Conservation (phyloP, 2,329 filamentous ascomycete species). For the Neonectria ditissima region DNA sequence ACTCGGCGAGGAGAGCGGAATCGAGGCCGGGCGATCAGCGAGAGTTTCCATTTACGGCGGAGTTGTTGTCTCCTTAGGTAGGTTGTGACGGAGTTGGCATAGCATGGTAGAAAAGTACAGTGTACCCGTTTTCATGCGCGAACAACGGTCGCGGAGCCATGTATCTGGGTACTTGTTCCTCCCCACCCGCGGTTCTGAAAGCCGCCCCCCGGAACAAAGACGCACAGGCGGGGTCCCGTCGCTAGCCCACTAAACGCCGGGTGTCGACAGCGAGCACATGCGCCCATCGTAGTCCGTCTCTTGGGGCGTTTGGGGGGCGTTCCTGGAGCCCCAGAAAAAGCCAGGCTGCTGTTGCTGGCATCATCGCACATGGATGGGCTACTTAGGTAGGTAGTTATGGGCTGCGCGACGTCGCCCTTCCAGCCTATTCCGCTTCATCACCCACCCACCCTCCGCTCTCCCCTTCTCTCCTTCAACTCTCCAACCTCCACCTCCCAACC, state of each 20-base stretch:
- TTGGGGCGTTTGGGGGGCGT: constrained; percentile 6
- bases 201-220: neutral
- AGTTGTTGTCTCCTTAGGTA: neutral
- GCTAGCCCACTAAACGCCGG: constrained; percentile 12
- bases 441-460: constrained; percentile 14
- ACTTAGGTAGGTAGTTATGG: too few species aligned
- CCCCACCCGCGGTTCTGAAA: constrained; percentile 13
- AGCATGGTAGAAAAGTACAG: neutral
- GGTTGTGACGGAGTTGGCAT: constrained; percentile 11
- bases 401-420: constrained; percentile 14
- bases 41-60: constrained; percentile 7
- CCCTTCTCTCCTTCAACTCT: constrained; percentile 15
- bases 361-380: constrained; percentile 37
- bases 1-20: neutral
- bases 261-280: constrained; percentile 15
- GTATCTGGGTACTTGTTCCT: neutral
- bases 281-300: constrained; percentile 4
- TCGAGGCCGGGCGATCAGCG: neutral
- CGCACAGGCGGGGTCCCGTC: constrained; percentile 24
- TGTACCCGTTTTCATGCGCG: neutral
- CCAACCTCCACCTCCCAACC: constrained; percentile 13
- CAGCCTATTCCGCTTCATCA: constrained; percentile 5
- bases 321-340: constrained; percentile 13
- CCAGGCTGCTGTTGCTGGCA: constrained; percentile 46
- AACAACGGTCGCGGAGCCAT: neutral